phyloP scores from a whole-genome alignment of 2,329 filamentous ascomycete genomes.

The Penicillium frequentans region DNA sequence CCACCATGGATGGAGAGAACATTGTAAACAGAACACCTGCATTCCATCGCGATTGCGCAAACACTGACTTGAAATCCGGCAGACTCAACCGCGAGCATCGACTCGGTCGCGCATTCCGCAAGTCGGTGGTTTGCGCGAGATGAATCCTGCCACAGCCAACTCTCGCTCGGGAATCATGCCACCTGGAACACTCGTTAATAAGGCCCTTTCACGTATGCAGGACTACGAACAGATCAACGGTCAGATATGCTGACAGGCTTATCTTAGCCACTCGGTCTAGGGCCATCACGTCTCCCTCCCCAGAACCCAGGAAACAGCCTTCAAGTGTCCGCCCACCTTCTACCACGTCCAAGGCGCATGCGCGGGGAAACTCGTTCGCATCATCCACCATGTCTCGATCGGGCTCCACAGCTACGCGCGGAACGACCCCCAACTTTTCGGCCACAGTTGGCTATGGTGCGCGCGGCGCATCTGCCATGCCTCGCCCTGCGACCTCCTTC shows the following conservation, averaged over 20 bases:
- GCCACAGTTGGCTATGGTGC: slow-evolving; percentile 57
- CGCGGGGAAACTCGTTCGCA: slow-evolving; percentile 35
- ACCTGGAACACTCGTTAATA: slow-evolving; percentile 46
- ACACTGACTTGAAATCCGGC: slow-evolving; percentile 6
- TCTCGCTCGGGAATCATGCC: slow-evolving; percentile 49
- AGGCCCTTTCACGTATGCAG: slow-evolving; percentile 40
- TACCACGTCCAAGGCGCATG: slow-evolving; percentile 45
- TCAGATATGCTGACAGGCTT: slow-evolving; percentile 36
- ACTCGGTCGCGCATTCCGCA: slow-evolving; percentile 34
- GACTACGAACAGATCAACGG: slow-evolving; percentile 2
- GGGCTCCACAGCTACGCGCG: slow-evolving; percentile 46
- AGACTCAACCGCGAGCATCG: slow-evolving; percentile 28
- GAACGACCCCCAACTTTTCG: slow-evolving; percentile 53
- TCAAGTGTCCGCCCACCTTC: slow-evolving; percentile 30
- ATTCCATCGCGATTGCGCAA: slow-evolving; percentile 9
- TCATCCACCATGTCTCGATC: slow-evolving; percentile 40
- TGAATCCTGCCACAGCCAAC: slow-evolving; percentile 56
- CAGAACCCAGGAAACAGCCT: slow-evolving; percentile 39
- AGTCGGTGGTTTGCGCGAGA: slow-evolving; percentile 45
- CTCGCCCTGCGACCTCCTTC: slow-evolving; percentile 55
- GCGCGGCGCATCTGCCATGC: slow-evolving; percentile 48
- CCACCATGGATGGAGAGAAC: slow-evolving; percentile 36
- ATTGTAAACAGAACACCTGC: slow-evolving; percentile 22
- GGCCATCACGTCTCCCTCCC: slow-evolving; percentile 52
- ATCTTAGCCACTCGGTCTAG: slow-evolving; percentile 45